Evolutionary conservation across 176 grass and related monocot species (phyloP).

Genomic region (Sorghum bicolor): Sorghum_bicolor_NCBIv3 NC_012878.2:51134001-51134500

Average conservation of each 20-base stretch:
- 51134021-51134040: not conserved
- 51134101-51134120: slow-evolving; percentile 23
- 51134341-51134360: slow-evolving; percentile 13
- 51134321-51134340: slow-evolving; percentile 40
- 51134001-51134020: not conserved
- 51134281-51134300: not conserved
- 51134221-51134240: not conserved
- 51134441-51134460: slow-evolving; percentile 45
- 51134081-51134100: no score
- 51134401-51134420: slow-evolving; percentile 72
- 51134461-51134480: slow-evolving; percentile 85
- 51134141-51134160: slow-evolving; percentile 27
- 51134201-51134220: slow-evolving; percentile 44
- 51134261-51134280: not conserved
- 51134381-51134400: slow-evolving; percentile 53
- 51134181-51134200: slow-evolving; percentile 45
- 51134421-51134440: slow-evolving; percentile 82
- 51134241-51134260: not conserved
- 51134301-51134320: slow-evolving; percentile 29
- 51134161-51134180: slow-evolving; percentile 47
- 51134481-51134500: slow-evolving; percentile 69
- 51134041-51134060: not conserved
- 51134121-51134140: not conserved
- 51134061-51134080: slow-evolving; percentile 25
- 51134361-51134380: not conserved